Evolutionary conservation across 1,284 basidiomycete species (phyloP), one percentile per base, ranked within the genome.

Genomic region (Vanrija sp.): DNA sequence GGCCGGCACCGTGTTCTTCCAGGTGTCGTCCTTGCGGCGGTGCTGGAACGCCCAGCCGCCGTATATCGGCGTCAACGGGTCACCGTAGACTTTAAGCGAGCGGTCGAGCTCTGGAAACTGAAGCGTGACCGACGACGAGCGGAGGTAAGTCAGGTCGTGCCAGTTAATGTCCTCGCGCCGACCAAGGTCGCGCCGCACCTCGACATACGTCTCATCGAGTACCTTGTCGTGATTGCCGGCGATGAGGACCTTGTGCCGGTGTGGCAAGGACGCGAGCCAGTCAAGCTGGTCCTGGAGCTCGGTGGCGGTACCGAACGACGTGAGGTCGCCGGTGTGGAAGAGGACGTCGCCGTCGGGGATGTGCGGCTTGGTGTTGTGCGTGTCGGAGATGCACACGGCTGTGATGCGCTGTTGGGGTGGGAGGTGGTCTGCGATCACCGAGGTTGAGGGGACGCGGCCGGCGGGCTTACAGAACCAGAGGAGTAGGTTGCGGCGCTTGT

Each of bases 261-360:
- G 50, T 6, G 50, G 50, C 20, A 46, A 25, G 6, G 37, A 22
- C 2, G 16, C 31, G 15, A 52, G 19, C 50, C 50, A 52, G 39
- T 42, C 27, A 12, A 52, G 44, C 39, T 52, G 50, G 4, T 18
- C 37, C n/a, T 52, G 50, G 10, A 52, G 18, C 18, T 42, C 45
- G 31, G 10, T n/a, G 3, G 16, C n/a, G 4, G 23, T 41, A 14
- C 43, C 49, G 10, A 16, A 14, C 8, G 6, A 5, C 10, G 49
- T 41, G 16, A 51, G 16, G 38, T 51, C 49, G 18, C 49, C 49
- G 12, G 43, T 37, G 49, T 51, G 49, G 4, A 51, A 8, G 16
- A 51, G 37, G 5, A 51, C 24, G 44, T 51, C 49, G 14, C 49
- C 49, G 44, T 45, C 43, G 3, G 49, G 49, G 14, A 51, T 22